These are phyloP conservation scores for Ophioceras dolichostomum DNA, from an alignment of 2,329 filamentous ascomycete genomes.

Conservation along the genomic window DNA sequence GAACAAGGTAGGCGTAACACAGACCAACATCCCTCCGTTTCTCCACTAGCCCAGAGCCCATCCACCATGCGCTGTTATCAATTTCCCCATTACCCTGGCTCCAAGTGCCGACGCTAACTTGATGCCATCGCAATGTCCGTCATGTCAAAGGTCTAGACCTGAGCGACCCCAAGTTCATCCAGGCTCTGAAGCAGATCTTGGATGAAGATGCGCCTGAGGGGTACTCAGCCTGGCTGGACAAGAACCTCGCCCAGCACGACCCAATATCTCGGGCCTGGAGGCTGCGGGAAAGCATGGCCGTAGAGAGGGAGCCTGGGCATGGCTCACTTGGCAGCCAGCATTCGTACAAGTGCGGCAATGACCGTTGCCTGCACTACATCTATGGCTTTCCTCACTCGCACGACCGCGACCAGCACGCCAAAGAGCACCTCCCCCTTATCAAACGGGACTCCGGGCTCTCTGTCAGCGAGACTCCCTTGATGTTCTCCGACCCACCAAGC, in stretches of 20 bases:
- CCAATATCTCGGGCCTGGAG: conserved; percentile 29
- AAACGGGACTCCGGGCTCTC: conserved; percentile 35
- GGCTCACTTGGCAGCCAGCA: conserved; percentile 13
- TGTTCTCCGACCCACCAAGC: conserved; percentile 20
- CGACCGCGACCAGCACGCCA: conserved; percentile 38
- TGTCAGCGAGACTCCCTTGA: conserved; percentile 21
- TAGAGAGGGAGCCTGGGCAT: conserved; percentile 15
- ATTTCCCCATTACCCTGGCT: no score
- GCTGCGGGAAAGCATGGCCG: conserved; percentile 21
- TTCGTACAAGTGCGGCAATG: conserved; percentile 42
- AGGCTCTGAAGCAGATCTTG: conserved; percentile 22
- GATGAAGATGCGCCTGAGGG: conserved; percentile 29
- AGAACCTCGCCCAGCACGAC: conserved; percentile 36
- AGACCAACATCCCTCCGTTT: not conserved
- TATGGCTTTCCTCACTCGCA: conserved; percentile 40
- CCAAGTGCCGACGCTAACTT: no score
- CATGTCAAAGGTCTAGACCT: conserved; percentile 35
- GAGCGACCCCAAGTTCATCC: conserved; percentile 24
- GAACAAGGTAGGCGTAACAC: conserved; percentile 26
- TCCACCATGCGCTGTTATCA: no score
- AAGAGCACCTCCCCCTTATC: conserved; percentile 26
- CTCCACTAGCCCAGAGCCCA: not conserved
- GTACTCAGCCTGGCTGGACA: conserved; percentile 39
- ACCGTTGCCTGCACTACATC: conserved; percentile 43
- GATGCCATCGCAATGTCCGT: no score